Evolutionary conservation across 208 protist species (phyloP).

Genomic region (Kentomonas sorsogonicus): DNA sequence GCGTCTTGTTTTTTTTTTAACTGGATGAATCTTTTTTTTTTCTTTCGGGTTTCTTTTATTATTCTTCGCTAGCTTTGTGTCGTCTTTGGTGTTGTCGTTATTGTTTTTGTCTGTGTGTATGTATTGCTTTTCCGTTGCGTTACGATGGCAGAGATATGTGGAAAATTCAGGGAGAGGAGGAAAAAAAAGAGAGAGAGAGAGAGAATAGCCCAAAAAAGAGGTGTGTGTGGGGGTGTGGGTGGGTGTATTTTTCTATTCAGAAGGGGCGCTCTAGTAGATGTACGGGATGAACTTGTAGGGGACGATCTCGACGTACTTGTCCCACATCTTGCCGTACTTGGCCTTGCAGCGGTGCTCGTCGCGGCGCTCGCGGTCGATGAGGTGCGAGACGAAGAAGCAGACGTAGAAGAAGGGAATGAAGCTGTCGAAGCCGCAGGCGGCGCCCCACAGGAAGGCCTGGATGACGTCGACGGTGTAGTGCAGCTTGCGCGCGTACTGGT

Average conservation of each 20-base stretch:
- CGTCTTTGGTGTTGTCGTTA: no score
- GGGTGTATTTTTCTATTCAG: no score
- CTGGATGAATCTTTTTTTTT: neutral
- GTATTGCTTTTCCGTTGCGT: neutral
- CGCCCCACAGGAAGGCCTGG: constrained; percentile 91
- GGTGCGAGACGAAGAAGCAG: constrained; percentile 89
- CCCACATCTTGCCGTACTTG: constrained; percentile 95
- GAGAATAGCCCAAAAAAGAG: no score
- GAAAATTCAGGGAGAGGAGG: no score
- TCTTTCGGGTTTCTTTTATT: constrained; percentile 2
- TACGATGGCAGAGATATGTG: no score
- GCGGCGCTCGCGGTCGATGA: constrained; percentile 86
- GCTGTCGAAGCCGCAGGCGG: constrained; percentile 79
- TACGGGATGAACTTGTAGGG: constrained; percentile 94
- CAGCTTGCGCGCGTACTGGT: constrained; percentile 90
- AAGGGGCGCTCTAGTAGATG: constrained; percentile 70
- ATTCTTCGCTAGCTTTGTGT: no score
- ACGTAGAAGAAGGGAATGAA: constrained; percentile 96
- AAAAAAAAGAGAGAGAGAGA: neutral
- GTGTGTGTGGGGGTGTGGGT: neutral
- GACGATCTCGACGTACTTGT: constrained; percentile 89
- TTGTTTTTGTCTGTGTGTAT: constrained; percentile 4
- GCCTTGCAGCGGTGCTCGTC: constrained; percentile 76
- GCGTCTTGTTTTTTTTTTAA: no score
- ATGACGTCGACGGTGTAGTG: constrained; percentile 93